These are phyloP conservation scores for Vitis hybrid DNA, from an alignment of 177 flowering plant species.

Conservation along the genomic window DNA sequence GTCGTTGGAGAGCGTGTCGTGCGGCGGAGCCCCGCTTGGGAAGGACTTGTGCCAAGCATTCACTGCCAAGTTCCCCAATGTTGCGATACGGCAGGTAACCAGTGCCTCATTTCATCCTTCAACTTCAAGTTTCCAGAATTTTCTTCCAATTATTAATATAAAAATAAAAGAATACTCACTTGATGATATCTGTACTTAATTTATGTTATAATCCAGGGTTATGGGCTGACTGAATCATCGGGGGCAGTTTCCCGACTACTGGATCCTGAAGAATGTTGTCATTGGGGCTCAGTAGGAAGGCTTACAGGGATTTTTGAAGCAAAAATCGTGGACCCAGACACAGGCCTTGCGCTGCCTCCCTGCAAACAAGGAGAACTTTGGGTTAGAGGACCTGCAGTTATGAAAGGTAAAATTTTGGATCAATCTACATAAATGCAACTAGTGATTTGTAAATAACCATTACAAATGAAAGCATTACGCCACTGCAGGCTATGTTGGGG, in stretches of 20 bases:
- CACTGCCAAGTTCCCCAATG: slow-evolving; percentile 25
- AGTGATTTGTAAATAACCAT: too few species aligned
- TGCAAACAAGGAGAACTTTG: slow-evolving; percentile 48
- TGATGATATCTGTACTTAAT: too few species aligned
- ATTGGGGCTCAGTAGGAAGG: slow-evolving; percentile 35
- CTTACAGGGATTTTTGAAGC: slow-evolving; percentile 29
- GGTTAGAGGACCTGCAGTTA: slow-evolving; percentile 39
- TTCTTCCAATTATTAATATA: too few species aligned
- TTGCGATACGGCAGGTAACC: slow-evolving; percentile 33
- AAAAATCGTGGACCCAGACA: slow-evolving; percentile 39
- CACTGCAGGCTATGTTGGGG: slow-evolving; percentile 43
- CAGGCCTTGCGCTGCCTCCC: slow-evolving; percentile 36
- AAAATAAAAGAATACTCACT: too few species aligned
- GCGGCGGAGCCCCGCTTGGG: slow-evolving; percentile 49
- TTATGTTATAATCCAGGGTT: slow-evolving; percentile 28
- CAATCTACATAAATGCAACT: too few species aligned
- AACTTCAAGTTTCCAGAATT: too few species aligned
- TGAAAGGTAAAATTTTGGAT: slow-evolving; percentile 41
- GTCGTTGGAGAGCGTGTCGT: slow-evolving; percentile 30
- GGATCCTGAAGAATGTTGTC: slow-evolving; percentile 23
- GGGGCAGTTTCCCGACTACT: slow-evolving; percentile 15
- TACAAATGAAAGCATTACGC: too few species aligned
- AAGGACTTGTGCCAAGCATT: slow-evolving; percentile 26
- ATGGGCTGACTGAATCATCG: slow-evolving; percentile 57
- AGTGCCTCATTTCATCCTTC: background rate